A percentile compares a stretch with the other conserved stretches of the same genome.
These are phyloP conservation scores for Serendipita sp. DNA, from an alignment of 1,284 basidiomycete species.

Conservation along the genomic window DNA sequence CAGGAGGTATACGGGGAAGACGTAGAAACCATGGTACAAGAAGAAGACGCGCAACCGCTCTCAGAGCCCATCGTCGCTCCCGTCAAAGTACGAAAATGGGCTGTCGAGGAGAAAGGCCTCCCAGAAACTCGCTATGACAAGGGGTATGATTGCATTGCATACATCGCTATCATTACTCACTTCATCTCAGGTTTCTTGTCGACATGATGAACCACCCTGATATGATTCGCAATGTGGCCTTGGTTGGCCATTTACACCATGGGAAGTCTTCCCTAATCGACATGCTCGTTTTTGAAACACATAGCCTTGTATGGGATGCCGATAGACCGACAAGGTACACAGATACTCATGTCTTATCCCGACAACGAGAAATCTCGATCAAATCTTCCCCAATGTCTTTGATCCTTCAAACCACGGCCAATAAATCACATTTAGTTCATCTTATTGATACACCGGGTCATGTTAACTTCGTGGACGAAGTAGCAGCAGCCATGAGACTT, in stretches of 20 bases:
- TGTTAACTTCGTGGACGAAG: slow-evolving; percentile 95
- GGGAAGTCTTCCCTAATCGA: slow-evolving; percentile 96
- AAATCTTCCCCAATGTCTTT: slow-evolving; percentile 96
- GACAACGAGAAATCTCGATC: slow-evolving; percentile 83
- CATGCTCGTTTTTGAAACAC: slow-evolving; percentile 94
- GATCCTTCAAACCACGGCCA: slow-evolving; percentile 70
- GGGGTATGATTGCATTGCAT: slow-evolving; percentile 40
- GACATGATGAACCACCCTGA: slow-evolving; percentile 87
- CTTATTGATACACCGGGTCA: slow-evolving; percentile 96
- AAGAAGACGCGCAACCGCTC: slow-evolving; percentile 93
- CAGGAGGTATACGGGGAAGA: slow-evolving; percentile 84
- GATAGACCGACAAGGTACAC: slow-evolving; percentile 85
- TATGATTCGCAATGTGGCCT: slow-evolving; percentile 88
- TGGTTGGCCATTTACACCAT: slow-evolving; percentile 93
- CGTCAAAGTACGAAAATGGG: slow-evolving; percentile 85
- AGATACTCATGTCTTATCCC: slow-evolving; percentile 83
- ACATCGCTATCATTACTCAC: slow-evolving; percentile 13
- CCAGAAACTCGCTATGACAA: slow-evolving; percentile 89
- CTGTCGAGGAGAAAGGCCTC: slow-evolving; percentile 82
- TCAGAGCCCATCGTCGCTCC: slow-evolving; percentile 93
- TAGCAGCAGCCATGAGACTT: slow-evolving; percentile 73
- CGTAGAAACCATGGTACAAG: slow-evolving; percentile 94
- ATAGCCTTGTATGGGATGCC: slow-evolving; percentile 85
- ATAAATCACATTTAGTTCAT: slow-evolving; percentile 90
- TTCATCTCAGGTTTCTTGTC: slow-evolving; percentile 61